phyloP scores from a whole-genome alignment of 1,139 yeast species.

The Protomyces arabidopsidicola region DNA sequence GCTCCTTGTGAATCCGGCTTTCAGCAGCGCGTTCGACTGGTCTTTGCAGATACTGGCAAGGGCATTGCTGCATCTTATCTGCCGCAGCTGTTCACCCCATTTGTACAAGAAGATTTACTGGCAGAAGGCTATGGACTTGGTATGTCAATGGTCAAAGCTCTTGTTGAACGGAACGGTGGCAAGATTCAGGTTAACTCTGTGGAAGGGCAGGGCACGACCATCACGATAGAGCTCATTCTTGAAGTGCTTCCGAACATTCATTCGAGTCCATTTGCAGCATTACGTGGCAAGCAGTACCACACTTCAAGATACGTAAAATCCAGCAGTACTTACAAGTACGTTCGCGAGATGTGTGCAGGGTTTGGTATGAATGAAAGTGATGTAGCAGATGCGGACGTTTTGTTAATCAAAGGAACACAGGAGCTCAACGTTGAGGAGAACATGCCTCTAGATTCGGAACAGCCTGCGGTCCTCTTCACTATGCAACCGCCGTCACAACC shows the following conservation, averaged over 20 bases:
- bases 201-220: constrained; percentile 4
- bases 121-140: constrained; percentile 52
- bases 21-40: constrained; percentile 46
- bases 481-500: neutral
- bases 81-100: constrained; percentile 73
- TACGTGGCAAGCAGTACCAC: too few species aligned
- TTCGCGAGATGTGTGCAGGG: neutral
- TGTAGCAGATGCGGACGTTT: neutral
- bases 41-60: constrained; percentile 75
- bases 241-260: too few species aligned
- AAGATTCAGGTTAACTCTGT: neutral
- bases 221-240: too few species aligned
- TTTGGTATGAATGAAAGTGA: neutral
- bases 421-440: neutral
- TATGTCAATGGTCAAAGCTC: too few species aligned
- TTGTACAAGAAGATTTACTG: constrained; percentile 89
- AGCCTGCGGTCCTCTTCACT: constrained; percentile 5
- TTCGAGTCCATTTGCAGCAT: too few species aligned
- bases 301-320: neutral
- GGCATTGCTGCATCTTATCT: constrained; percentile 80
- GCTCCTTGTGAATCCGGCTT: neutral
- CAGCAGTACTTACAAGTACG: neutral
- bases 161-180: neutral
- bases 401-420: neutral
- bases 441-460: neutral